These are phyloP conservation scores for Trichocladium antarcticum DNA, from an alignment of 495 filamentous ascomycete species.

Conservation along the genomic window DNA sequence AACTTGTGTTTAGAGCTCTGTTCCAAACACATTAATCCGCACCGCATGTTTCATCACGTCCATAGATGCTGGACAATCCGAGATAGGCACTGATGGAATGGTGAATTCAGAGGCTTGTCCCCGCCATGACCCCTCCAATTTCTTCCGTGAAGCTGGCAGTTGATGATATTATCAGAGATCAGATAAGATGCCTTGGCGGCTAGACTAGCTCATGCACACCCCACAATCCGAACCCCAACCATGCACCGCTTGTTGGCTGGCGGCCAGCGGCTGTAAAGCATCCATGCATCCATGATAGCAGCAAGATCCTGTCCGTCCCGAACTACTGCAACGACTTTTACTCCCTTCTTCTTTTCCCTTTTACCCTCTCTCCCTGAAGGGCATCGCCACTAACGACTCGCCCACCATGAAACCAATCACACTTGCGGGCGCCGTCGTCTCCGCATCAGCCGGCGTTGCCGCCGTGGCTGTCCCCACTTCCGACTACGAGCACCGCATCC, in stretches of 20 bases:
- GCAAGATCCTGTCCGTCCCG: not conserved
- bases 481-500: constrained; percentile 33
- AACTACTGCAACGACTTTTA: not conserved
- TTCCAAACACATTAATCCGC: too few relatives aligned
- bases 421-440: constrained; percentile 4
- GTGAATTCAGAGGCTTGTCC: too few relatives aligned
- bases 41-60: too few relatives aligned
- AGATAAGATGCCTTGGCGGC: constrained; percentile 8
- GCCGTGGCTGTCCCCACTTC: constrained; percentile 4
- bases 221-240: not conserved
- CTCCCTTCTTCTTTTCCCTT: not conserved
- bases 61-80: too few relatives aligned
- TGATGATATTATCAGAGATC: constrained; percentile 1
- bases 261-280: too few relatives aligned
- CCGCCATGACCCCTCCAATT: not conserved
- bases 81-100: too few relatives aligned
- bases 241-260: too few relatives aligned
- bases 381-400: not conserved
- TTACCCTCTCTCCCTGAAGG: not conserved
- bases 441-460: not conserved
- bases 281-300: too few relatives aligned
- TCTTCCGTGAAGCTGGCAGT: not conserved
- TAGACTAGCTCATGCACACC: not conserved
- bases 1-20: too few relatives aligned
- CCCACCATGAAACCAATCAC: constrained; percentile 13